phyloP scores from a whole-genome alignment of 2,329 filamentous ascomycete species.

The Colletotrichum tropicale region DNA sequence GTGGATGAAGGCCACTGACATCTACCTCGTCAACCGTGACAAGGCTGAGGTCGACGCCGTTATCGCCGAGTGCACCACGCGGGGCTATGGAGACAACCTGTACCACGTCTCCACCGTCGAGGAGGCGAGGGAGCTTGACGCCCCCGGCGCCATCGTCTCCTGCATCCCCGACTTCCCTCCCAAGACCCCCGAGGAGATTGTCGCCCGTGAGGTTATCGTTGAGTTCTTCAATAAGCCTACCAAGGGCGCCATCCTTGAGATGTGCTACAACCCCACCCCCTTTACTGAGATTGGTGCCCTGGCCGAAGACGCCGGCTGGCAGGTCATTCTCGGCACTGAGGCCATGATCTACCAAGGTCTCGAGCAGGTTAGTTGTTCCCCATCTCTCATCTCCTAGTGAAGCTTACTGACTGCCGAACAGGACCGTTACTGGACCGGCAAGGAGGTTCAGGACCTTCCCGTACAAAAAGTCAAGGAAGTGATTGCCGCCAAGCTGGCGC shows the following conservation, averaged over 20 bases:
- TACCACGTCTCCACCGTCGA: constrained; percentile 64
- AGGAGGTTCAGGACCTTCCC: constrained; percentile 60
- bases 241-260: constrained; percentile 76
- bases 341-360: constrained; percentile 79
- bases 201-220: constrained; percentile 61
- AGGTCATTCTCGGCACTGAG: constrained; percentile 77
- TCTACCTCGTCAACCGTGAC: constrained; percentile 83
- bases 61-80: constrained; percentile 63
- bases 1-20: constrained; percentile 69
- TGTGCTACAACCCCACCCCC: constrained; percentile 81
- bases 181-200: constrained; percentile 63
- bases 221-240: constrained; percentile 48
- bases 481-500: constrained; percentile 47
- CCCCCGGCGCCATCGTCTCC: constrained; percentile 71
- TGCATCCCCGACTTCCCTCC: constrained; percentile 82
- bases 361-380: constrained; percentile 55
- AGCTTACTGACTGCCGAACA: constrained; percentile 12
- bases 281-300: constrained; percentile 70
- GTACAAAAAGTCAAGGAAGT: constrained; percentile 62
- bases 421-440: constrained; percentile 69
- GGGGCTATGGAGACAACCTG: constrained; percentile 65
- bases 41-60: constrained; percentile 69
- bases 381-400: background rate
- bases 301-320: constrained; percentile 68
- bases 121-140: constrained; percentile 63